phyloP scores from a whole-genome alignment of 169 alveolate genomes.

The Plasmodium vinckei region DNA sequence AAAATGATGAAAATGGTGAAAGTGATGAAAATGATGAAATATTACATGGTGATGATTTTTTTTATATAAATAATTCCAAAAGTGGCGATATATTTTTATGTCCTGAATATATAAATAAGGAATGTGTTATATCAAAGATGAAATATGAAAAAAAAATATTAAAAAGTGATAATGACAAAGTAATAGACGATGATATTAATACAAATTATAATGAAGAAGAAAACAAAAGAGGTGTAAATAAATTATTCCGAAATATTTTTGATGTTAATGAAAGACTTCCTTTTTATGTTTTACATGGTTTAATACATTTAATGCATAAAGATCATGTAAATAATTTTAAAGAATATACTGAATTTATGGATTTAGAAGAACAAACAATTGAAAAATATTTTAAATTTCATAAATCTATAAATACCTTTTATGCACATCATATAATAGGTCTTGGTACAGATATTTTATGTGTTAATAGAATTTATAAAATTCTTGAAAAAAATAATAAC shows the following conservation, averaged over 20 bases:
- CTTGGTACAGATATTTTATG: conserved; percentile 48
- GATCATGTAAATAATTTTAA: conserved; percentile 55
- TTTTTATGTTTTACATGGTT: conserved; percentile 57
- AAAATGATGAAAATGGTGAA: background rate
- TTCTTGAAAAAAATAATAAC: conserved; percentile 11
- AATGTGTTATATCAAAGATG: conserved; percentile 35
- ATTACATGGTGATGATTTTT: background rate
- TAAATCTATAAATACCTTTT: conserved; percentile 45
- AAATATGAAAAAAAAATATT: conserved; percentile 20
- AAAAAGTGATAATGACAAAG: background rate
- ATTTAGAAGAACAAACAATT: conserved; percentile 40
- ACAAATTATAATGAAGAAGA: background rate
- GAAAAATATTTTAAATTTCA: conserved; percentile 40
- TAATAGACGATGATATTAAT: background rate
- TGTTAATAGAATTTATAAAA: conserved; percentile 53
- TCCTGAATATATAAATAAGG: conserved; percentile 60
- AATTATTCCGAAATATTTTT: conserved; percentile 32
- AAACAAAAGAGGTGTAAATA: conserved; percentile 39
- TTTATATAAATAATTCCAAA: background rate
- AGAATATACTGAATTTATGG: conserved; percentile 66
- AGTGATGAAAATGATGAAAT: background rate
- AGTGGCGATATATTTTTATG: conserved; percentile 65
- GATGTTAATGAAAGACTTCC: conserved; percentile 47
- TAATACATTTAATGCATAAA: conserved; percentile 54
- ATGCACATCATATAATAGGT: conserved; percentile 47